Conservation (phyloP, 1,284 basidiomycete species). For the Spongiforma sp. region DNA sequence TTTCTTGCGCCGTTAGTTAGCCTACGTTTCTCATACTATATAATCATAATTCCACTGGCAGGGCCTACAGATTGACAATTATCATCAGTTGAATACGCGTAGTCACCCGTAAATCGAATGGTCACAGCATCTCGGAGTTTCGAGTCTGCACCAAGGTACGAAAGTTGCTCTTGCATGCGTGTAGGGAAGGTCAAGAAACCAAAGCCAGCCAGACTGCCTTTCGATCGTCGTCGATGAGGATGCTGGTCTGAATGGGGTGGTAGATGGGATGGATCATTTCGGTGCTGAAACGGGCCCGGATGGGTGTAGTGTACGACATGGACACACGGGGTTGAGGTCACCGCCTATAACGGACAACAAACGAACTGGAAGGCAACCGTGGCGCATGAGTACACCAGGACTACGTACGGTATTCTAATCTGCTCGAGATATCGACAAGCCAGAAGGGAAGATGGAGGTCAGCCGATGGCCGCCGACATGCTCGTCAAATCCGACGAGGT, state of each 20-base stretch:
- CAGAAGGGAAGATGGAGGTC: too few relatives aligned
- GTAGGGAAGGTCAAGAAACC: conserved; percentile 17
- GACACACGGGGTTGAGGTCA: conserved; percentile 18
- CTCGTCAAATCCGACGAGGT: too few relatives aligned
- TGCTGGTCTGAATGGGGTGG: conserved; percentile 13
- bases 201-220: conserved; percentile 19
- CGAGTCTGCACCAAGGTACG: conserved; percentile 16
- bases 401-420: conserved; percentile 20
- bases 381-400: background rate
- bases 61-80: too few relatives aligned
- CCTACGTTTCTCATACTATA: too few relatives aligned
- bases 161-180: conserved; percentile 10
- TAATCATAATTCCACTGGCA: too few relatives aligned
- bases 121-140: conserved; percentile 13
- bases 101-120: conserved; percentile 20
- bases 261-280: background rate
- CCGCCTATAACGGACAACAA: conserved; percentile 22
- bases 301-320: too few relatives aligned
- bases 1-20: too few relatives aligned
- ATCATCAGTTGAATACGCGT: too few relatives aligned
- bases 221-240: conserved; percentile 18
- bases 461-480: too few relatives aligned
- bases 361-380: conserved; percentile 12
- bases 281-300: too few relatives aligned
- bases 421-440: conserved; percentile 21